Conservation (phyloP, 2,329 filamentous ascomycete species). For the Cladosporium sphaerospermum region DNA sequence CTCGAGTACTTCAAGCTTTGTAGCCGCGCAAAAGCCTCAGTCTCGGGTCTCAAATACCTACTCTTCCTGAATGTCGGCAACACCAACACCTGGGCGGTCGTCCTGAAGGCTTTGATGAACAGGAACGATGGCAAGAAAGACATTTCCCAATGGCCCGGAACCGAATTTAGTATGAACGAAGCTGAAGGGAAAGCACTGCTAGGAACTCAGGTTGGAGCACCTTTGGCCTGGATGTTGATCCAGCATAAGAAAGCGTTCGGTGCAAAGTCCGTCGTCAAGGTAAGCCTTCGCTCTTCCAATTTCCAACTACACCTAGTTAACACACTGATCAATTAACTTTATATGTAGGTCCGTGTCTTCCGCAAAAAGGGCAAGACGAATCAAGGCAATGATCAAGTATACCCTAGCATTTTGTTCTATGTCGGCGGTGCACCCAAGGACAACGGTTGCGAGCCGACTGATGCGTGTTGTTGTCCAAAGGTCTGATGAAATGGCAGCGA, state of each 20-base stretch:
- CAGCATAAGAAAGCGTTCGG: slow-evolving; percentile 9
- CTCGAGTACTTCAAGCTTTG: slow-evolving; percentile 4
- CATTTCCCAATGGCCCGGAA: slow-evolving; percentile 3
- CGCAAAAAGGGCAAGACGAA: slow-evolving; percentile 4
- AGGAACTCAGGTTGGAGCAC: slow-evolving; percentile 3
- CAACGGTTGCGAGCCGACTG: slow-evolving; percentile 1
- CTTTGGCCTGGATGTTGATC: slow-evolving; percentile 10
- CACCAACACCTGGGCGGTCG: neutral
- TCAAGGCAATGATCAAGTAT: slow-evolving; percentile 5
- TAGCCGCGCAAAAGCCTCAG: neutral
- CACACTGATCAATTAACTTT: slow-evolving; percentile 1
- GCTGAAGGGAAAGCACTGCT: slow-evolving; percentile 3
- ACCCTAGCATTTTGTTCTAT: slow-evolving; percentile 10
- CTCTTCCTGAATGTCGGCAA: slow-evolving; percentile 8
- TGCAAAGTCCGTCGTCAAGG: neutral
- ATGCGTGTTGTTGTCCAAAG: slow-evolving; percentile 6
- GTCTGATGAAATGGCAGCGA: neutral
- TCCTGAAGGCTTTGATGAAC: slow-evolving; percentile 1
- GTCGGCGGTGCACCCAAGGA: neutral
- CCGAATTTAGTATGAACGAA: neutral
- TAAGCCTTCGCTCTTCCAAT: slow-evolving; percentile 2
- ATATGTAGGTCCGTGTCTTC: slow-evolving; percentile 2
- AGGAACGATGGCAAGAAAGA: slow-evolving; percentile 5
- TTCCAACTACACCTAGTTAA: neutral
- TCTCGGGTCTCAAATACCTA: neutral